Conservation (phyloP, 2,329 filamentous ascomycete species). For the Aureobasidium vineae region DNA sequence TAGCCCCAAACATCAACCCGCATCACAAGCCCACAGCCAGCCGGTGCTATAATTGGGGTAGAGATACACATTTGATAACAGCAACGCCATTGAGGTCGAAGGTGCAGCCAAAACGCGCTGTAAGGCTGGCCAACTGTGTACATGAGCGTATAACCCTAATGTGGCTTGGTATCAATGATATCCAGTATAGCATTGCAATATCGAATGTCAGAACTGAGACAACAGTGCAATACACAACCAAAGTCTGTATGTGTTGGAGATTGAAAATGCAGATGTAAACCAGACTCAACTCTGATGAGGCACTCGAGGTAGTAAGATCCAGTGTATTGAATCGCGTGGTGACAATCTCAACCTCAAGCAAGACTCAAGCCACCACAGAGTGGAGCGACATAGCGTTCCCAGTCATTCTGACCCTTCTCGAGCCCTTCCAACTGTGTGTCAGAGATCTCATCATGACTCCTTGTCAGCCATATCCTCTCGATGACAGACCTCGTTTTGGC, state of each 20-base stretch:
- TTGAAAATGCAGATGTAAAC: too few species aligned
- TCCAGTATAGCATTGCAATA: not conserved
- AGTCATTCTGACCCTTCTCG: constrained; percentile 42
- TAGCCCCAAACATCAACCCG: not conserved
- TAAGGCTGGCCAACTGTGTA: not conserved
- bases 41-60: not conserved
- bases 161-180: not conserved
- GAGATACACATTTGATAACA: not conserved
- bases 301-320: not conserved
- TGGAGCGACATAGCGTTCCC: constrained; percentile 46
- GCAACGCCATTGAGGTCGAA: not conserved
- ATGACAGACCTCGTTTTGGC: constrained; percentile 49
- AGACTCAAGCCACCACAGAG: constrained; percentile 46
- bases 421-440: constrained; percentile 23
- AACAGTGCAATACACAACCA: too few species aligned
- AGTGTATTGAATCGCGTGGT: not conserved
- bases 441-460: constrained; percentile 39
- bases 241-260: not conserved
- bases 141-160: not conserved
- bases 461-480: constrained; percentile 49
- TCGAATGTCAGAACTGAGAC: too few species aligned
- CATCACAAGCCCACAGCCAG: not conserved
- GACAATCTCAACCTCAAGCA: constrained; percentile 34
- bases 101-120: not conserved
- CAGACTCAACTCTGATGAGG: not conserved